Evolutionary conservation across 2,329 filamentous ascomycete species (phyloP).

Genomic region (Diaporthe helianthi): DNA sequence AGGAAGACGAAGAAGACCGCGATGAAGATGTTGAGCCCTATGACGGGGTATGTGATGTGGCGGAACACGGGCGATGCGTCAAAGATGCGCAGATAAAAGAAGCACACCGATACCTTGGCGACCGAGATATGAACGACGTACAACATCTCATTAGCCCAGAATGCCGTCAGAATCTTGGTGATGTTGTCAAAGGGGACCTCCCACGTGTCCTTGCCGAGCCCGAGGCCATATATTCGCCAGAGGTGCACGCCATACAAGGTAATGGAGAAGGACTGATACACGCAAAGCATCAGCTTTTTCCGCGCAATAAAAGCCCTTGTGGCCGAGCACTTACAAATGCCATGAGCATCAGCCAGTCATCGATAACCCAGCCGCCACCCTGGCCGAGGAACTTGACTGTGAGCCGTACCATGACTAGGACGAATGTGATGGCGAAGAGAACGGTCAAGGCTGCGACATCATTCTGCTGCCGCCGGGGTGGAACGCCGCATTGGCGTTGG

Average conservation of each 20-base stretch:
- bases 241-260: background rate
- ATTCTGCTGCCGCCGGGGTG: background rate
- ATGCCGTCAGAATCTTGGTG: background rate
- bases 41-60: constrained; percentile 1
- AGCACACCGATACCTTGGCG: constrained; percentile 26
- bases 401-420: constrained; percentile 18
- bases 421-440: constrained; percentile 7
- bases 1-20: constrained; percentile 9
- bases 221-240: background rate
- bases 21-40: constrained; percentile 15
- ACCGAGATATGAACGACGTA: constrained; percentile 18
- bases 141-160: constrained; percentile 11
- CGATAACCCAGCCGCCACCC: constrained; percentile 19
- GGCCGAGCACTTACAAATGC: background rate
- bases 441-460: background rate
- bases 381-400: constrained; percentile 18
- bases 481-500: constrained; percentile 1
- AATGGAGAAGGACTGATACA: background rate
- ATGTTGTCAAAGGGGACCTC: constrained; percentile 3
- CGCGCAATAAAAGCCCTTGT: no score
- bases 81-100: constrained; percentile 27
- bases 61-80: constrained; percentile 6
- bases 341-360: constrained; percentile 20
- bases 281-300: background rate
- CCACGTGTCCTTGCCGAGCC: constrained; percentile 18